phyloP scores from a whole-genome alignment of 495 filamentous ascomycete species.

The Aspergillus carlsbadensis region DNA sequence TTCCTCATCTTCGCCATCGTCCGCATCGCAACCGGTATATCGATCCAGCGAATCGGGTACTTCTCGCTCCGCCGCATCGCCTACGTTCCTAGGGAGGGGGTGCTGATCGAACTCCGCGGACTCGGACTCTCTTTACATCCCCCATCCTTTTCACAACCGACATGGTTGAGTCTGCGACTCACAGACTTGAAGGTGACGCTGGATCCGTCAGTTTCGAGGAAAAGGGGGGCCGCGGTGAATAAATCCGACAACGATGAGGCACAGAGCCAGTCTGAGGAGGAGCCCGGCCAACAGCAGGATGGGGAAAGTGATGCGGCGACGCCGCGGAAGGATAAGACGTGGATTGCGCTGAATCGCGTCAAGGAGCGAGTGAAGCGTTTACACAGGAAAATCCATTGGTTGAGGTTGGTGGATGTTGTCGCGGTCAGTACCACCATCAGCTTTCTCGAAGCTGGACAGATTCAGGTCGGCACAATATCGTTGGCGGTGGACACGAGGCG shows the following conservation, averaged over 20 bases:
- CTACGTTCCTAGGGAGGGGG: constrained; percentile 81
- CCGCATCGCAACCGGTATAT: constrained; percentile 88
- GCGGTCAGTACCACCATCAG: constrained; percentile 74
- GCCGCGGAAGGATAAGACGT: constrained; percentile 64
- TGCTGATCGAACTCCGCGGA: constrained; percentile 86
- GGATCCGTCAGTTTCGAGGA: constrained; percentile 61
- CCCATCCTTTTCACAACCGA: constrained; percentile 93
- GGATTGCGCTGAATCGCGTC: constrained; percentile 69
- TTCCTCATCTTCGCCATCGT: constrained; percentile 93
- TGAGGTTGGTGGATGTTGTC: constrained; percentile 87
- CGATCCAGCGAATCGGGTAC: constrained; percentile 92
- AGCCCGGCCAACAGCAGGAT: constrained; percentile 14
- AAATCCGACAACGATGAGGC: constrained; percentile 23
- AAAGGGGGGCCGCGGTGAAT: constrained; percentile 37
- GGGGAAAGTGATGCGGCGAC: constrained; percentile 20
- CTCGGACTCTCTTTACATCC: constrained; percentile 84
- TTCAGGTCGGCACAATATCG: constrained; percentile 81
- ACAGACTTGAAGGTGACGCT: constrained; percentile 81
- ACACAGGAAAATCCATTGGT: constrained; percentile 83
- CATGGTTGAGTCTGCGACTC: constrained; percentile 90
- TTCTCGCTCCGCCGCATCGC: constrained; percentile 85
- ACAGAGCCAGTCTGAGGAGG: constrained; percentile 25
- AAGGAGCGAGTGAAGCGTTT: constrained; percentile 84
- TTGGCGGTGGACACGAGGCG: constrained; percentile 86
- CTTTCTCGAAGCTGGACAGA: constrained; percentile 73